Percentiles rank a stretch among this genome's conserved stretches.
Evolutionary conservation across 805 yeast genomes (phyloP).

Genomic region (Candida rishiriensis): DNA sequence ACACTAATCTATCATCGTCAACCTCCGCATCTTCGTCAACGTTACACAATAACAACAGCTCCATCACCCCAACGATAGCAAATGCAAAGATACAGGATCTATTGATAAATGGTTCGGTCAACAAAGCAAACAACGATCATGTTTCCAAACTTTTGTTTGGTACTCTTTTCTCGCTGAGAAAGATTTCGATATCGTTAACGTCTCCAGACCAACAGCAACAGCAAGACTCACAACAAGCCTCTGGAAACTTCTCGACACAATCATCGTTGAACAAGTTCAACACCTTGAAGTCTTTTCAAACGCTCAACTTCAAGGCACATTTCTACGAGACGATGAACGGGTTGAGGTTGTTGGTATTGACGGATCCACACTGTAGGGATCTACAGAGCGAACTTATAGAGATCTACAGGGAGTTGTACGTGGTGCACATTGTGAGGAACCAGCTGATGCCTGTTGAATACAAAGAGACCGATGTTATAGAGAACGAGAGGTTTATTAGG

Average conservation of each 20-base stretch:
- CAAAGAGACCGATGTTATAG: constrained; percentile 44
- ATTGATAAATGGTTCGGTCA: constrained; percentile 34
- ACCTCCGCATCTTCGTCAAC: background rate
- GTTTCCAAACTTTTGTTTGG: constrained; percentile 83
- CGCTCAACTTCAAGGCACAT: constrained; percentile 76
- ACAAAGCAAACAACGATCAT: constrained; percentile 59
- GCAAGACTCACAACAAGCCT: constrained; percentile 4
- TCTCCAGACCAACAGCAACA: background rate
- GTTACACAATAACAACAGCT: background rate
- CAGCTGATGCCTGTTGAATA: constrained; percentile 58
- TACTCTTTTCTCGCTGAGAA: constrained; percentile 71
- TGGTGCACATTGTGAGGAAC: constrained; percentile 59
- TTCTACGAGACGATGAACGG: constrained; percentile 76
- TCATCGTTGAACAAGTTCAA: constrained; percentile 29
- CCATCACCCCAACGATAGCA: background rate
- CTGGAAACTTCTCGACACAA: background rate
- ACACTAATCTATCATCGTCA: constrained; percentile 4
- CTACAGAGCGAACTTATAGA: constrained; percentile 51
- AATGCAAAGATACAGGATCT: constrained; percentile 10
- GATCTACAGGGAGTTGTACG: constrained; percentile 55
- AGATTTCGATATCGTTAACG: constrained; percentile 46
- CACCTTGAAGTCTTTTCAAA: constrained; percentile 43
- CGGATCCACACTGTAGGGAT: constrained; percentile 58
- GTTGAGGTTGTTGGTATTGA: constrained; percentile 66
- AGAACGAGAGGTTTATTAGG: constrained; percentile 50